Evolutionary conservation across 768 basidiomycete genomes (phyloP).

Genomic region (Russula virescens): DNA sequence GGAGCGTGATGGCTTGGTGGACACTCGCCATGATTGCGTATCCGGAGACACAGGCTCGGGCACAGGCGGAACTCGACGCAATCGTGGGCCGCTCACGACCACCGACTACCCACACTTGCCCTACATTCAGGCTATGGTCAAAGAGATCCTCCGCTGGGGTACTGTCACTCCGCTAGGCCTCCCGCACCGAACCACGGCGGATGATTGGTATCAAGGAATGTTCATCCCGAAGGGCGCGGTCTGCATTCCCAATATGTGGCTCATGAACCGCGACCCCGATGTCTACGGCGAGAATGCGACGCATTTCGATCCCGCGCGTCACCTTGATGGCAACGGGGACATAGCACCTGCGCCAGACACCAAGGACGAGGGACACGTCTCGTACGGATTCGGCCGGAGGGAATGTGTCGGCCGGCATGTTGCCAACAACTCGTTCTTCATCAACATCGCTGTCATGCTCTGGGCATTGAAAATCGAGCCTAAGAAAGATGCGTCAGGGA

Average conservation of each 20-base stretch:
- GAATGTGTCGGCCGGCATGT: constrained; percentile 9
- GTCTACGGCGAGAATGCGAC: constrained; percentile 27
- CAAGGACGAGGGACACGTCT: constrained; percentile 24
- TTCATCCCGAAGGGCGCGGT: constrained; percentile 30
- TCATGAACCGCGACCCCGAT: constrained; percentile 26
- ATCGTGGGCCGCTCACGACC: background rate
- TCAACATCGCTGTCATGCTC: constrained; percentile 30
- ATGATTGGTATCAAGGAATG: constrained; percentile 15
- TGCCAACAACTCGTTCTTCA: constrained; percentile 31
- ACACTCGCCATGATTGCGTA: constrained; percentile 1
- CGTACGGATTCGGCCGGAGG: constrained; percentile 27
- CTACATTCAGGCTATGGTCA: constrained; percentile 6
- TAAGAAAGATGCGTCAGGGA: background rate
- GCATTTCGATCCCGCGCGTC: constrained; percentile 26
- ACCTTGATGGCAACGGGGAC: constrained; percentile 26
- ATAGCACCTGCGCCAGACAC: constrained; percentile 21
- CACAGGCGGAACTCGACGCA: constrained; percentile 7
- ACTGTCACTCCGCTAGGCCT: background rate
- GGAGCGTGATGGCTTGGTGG: background rate
- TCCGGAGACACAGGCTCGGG: constrained; percentile 7
- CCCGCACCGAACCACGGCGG: background rate
- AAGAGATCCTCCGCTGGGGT: background rate
- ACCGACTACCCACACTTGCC: constrained; percentile 3
- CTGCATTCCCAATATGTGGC: constrained; percentile 30
- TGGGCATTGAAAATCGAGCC: constrained; percentile 24